phyloP scores from a whole-genome alignment of 345 rosid genomes.

The Citrus inodora region DNA sequence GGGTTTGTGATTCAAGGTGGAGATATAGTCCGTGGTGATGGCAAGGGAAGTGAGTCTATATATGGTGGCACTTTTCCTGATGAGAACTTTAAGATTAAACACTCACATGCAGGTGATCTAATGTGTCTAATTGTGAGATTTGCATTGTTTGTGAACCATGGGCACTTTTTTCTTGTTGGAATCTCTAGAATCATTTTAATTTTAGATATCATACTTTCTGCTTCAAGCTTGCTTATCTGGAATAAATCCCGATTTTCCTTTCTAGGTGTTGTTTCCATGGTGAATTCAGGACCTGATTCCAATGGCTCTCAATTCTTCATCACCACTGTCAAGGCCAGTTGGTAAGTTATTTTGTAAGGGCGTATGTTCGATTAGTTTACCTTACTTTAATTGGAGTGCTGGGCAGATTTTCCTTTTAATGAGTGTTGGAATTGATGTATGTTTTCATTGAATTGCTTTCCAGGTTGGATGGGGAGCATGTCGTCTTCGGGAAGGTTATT shows the following conservation, averaged over 20 bases:
- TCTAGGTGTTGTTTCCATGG: constrained; percentile 91
- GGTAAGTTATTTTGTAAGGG: constrained; percentile 46
- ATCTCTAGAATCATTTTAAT: not conserved
- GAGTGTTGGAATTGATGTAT: not conserved
- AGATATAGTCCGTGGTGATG: constrained; percentile 69
- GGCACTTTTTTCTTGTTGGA: not conserved
- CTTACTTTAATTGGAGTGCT: not conserved
- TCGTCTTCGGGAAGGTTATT: constrained; percentile 86
- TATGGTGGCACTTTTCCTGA: constrained; percentile 85
- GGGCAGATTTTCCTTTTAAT: not conserved
- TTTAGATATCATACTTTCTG: not conserved
- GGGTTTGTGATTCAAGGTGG: constrained; percentile 98
- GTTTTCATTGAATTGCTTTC: not conserved
- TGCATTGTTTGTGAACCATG: not conserved
- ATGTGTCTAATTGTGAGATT: not conserved
- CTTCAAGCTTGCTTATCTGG: not conserved
- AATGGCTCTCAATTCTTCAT: constrained; percentile 97
- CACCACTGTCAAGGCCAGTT: constrained; percentile 87
- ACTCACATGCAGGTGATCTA: constrained; percentile 74
- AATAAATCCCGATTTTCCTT: not conserved
- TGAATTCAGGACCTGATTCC: constrained; percentile 83
- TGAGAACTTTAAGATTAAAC: constrained; percentile 82
- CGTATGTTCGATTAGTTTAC: not conserved
- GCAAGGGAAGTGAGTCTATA: constrained; percentile 74
- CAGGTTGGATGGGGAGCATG: constrained; percentile 98